Base-by-base conservation (phyloP, 306 rosid species). In the Begonia masoniana region DNA sequence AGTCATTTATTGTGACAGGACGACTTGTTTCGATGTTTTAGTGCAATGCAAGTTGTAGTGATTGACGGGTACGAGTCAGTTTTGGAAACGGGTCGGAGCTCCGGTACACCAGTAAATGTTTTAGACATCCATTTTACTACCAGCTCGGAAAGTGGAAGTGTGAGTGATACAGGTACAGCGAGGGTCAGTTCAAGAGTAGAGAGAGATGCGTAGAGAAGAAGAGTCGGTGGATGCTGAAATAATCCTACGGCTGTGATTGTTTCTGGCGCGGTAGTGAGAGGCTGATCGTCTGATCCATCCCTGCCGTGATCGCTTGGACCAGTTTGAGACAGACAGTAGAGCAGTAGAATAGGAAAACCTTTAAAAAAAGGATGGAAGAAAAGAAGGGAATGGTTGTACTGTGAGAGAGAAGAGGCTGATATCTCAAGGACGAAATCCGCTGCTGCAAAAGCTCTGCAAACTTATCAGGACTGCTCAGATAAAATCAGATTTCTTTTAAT, bases 101-200 rank as follows among this genome's bases (percentile, higher is more conserved):
- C 85, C 8, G 77, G 57, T 36, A 85, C 97, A 21, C 71, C 92
- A 43, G 78, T 63, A 41, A 85, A 82, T 75, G 97, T 91, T 56
- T 72, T 91, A 35, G 97, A 91, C 66, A 84, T 74, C 43, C 75
- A 69, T 52, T 85, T 82, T 69, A 70, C 81, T 68, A 68, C 81
- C 41, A 78, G 95, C 76, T 71, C 79, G 21, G 95, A 82, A 43
- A 85, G 87, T 80, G 94, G 71, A 59, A 78, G 49, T 52, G 73
- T 79, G 58, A 43, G 51, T 41, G 73, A 53, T 13, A 50, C 47
- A 49, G 24, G 61, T 36, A 24, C 61, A 21, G 21, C 56, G n/a
- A 46, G 62, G 13, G 41, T 62, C 50, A 55, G 60, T 11, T 50
- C 51, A 36, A 64, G 63, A 56, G 48, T 58, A 52, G 83, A 81